A percentile compares a stretch with the other conserved stretches of the same genome.
phyloP scores from a whole-genome alignment of 805 yeast genomes.

The Candida nemodendra region DNA sequence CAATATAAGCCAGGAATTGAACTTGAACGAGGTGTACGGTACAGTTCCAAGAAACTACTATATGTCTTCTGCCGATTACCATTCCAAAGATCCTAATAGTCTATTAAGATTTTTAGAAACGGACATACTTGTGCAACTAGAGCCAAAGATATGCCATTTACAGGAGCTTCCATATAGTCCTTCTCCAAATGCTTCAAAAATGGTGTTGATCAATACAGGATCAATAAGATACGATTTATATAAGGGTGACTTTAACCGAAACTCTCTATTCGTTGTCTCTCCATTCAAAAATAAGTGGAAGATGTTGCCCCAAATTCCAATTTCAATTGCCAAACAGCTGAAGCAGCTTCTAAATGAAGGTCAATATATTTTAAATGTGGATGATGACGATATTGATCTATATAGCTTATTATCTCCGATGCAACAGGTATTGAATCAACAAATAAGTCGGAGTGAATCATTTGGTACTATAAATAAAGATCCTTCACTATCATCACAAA shows the following conservation, averaged over 20 bases:
- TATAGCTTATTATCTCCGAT: slow-evolving; percentile 21
- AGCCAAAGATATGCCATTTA: slow-evolving; percentile 25
- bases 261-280: slow-evolving; percentile 76
- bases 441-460: neutral
- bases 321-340: slow-evolving; percentile 51
- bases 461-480: too few species aligned
- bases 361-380: slow-evolving; percentile 33
- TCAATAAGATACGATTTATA: slow-evolving; percentile 83
- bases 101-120: slow-evolving; percentile 59
- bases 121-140: slow-evolving; percentile 43
- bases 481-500: slow-evolving; percentile 1
- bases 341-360: slow-evolving; percentile 56
- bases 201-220: slow-evolving; percentile 79
- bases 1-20: slow-evolving; percentile 41
- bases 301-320: slow-evolving; percentile 57
- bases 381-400: slow-evolving; percentile 5
- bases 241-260: slow-evolving; percentile 79
- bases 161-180: slow-evolving; percentile 5
- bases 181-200: slow-evolving; percentile 40
- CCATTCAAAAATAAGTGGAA: slow-evolving; percentile 86
- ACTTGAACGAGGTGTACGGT: slow-evolving; percentile 59
- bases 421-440: slow-evolving; percentile 22
- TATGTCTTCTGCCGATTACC: slow-evolving; percentile 63
- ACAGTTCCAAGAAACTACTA: slow-evolving; percentile 64
- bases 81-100: slow-evolving; percentile 47